phyloP scores from a whole-genome alignment of 345 rosid genomes.

The Camelina neglecta region DNA sequence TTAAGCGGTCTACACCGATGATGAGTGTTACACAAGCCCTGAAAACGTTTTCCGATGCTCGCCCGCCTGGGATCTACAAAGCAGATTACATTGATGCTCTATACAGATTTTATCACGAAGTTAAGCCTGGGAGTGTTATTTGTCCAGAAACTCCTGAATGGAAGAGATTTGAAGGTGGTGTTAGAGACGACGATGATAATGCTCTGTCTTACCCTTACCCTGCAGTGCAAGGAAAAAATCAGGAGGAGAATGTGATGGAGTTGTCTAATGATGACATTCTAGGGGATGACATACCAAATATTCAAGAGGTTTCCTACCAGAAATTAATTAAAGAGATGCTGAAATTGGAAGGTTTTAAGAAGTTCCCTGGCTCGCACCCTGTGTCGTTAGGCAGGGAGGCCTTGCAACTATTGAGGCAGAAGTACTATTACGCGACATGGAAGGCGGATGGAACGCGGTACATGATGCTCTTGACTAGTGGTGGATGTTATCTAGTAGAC shows the following conservation, averaged over 20 bases:
- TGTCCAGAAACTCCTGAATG: constrained; percentile 91
- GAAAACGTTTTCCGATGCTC: constrained; percentile 66
- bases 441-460: constrained; percentile 95
- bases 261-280: constrained; percentile 85
- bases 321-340: constrained; percentile 54
- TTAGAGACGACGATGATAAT: neutral
- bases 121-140: constrained; percentile 55
- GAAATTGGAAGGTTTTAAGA: constrained; percentile 32
- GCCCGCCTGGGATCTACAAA: constrained; percentile 89
- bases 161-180: constrained; percentile 71
- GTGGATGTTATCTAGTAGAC: constrained; percentile 83
- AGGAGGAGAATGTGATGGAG: constrained; percentile 41
- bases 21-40: constrained; percentile 75
- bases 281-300: constrained; percentile 78
- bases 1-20: constrained; percentile 64
- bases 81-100: constrained; percentile 73
- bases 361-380: constrained; percentile 76
- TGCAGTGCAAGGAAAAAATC: constrained; percentile 56
- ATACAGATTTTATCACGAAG: constrained; percentile 75
- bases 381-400: constrained; percentile 78
- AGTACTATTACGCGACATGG: constrained; percentile 94
- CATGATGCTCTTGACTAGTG: constrained; percentile 83
- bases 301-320: constrained; percentile 55
- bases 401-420: constrained; percentile 71
- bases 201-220: constrained; percentile 13